Base-by-base conservation (phyloP, 371 early-diverging fungal species). In the Lichtheimia ornata region DNA sequence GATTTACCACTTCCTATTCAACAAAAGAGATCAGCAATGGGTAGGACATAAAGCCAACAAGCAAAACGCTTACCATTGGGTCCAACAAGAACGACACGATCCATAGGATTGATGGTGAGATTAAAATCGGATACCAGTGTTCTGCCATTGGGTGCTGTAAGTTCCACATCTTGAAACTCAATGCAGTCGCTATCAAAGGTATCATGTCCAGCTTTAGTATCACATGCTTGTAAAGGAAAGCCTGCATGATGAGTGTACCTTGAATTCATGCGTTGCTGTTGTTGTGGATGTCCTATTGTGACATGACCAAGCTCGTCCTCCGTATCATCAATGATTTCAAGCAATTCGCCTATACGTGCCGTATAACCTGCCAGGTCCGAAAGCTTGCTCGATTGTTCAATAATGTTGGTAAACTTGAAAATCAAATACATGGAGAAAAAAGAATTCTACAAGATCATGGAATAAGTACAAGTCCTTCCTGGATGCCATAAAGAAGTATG, bases 311-410 rank as follows among this genome's bases (percentile, higher is more conserved):
- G 60, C 40, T 80, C 79, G 3, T 71, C 71, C 5, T 74, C 70
- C n/a, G 82, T 59, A 12, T 63, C 68, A 30, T 89, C 86, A 15
- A 91, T 63, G 0, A 79, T 84, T 62, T 94, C 94, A 63, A 92
- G 73, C 12, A 96, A 71, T 63, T 91, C 91, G n/a, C 82, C 87
- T 5, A 96, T 77, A 77, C 97, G 95, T n/a, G 91, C 84, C 2
- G 89, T 83, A 67, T 90, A 93, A 5, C 97, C 95, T 24, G 92
- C 91, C 25, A 94, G 63, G 50, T 92, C 90, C 0, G 94, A 85
- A 49, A 92, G 64, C 59, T 79, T 79, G 27, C 71, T 73, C 1
- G 87, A 78, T 66, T 87, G 86, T 53, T 88, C 81, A 53, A 92
- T 92, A 18, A 95, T 87, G 3, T 83, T 83, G 0, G 93, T 87